Conservation (phyloP, 305 asterid genomes). For the Fraxinus nigra region DNA sequence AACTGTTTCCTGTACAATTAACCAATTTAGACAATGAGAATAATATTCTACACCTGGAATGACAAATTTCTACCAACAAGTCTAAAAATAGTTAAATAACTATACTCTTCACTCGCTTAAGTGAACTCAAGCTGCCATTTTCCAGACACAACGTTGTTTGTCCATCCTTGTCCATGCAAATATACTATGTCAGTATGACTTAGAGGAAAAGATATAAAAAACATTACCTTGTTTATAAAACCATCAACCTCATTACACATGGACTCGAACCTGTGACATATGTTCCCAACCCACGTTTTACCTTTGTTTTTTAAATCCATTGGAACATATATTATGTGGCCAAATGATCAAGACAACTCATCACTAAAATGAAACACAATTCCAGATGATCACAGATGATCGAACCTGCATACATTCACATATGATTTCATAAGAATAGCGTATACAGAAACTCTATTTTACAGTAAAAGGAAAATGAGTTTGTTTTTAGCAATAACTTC, state of each 20-base stretch:
- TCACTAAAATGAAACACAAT: conserved; percentile 12
- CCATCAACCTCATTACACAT: conserved; percentile 40
- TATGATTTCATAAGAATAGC: conserved; percentile 4
- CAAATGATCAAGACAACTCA: conserved; percentile 16
- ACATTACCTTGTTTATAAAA: conserved; percentile 37
- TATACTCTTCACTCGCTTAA: background rate
- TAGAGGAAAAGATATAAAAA: background rate
- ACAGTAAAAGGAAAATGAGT: background rate
- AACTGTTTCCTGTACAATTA: conserved; percentile 44
- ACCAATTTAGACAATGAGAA: conserved; percentile 14
- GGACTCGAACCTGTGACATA: conserved; percentile 40
- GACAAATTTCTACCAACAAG: background rate
- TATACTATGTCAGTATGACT: background rate
- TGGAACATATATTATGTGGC: conserved; percentile 5
- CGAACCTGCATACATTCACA: conserved; percentile 24
- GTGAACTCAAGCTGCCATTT: background rate
- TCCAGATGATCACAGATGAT: conserved; percentile 3
- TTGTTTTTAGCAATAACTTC: background rate
- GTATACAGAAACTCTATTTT: background rate
- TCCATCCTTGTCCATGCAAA: conserved; percentile 8
- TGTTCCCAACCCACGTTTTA: conserved; percentile 36
- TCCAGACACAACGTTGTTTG: background rate
- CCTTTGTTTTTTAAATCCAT: conserved; percentile 28
- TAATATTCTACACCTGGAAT: background rate
- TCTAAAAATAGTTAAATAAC: background rate